These are phyloP conservation scores for Mallotus repandus DNA, from an alignment of 441 rosid genomes.

Conservation along the genomic window DNA sequence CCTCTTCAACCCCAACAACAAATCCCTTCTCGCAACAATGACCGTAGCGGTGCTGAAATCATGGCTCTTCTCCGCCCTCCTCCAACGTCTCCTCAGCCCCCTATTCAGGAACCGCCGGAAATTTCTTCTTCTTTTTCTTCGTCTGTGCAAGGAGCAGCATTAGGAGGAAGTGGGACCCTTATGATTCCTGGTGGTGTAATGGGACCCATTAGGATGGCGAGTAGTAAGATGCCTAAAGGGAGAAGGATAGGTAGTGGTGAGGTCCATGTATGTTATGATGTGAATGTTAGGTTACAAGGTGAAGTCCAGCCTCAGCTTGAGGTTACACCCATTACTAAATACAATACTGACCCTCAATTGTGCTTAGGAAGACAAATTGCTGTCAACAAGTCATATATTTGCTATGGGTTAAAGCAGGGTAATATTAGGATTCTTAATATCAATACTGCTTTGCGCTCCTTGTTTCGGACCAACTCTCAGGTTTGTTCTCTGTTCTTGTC, in stretches of 20 bases:
- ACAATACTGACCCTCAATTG: slow-evolving; percentile 67
- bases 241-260: slow-evolving; percentile 46
- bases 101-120: slow-evolving; percentile 14
- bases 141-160: too few species aligned
- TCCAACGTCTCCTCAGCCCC: slow-evolving; percentile 21
- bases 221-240: slow-evolving; percentile 58
- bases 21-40: slow-evolving; percentile 34
- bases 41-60: slow-evolving; percentile 51
- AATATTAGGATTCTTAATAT: slow-evolving; percentile 74
- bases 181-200: neutral
- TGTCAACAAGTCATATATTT: slow-evolving; percentile 62
- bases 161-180: too few species aligned
- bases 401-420: slow-evolving; percentile 77
- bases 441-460: slow-evolving; percentile 66
- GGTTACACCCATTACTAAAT: slow-evolving; percentile 74
- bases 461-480: slow-evolving; percentile 79
- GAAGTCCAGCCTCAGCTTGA: slow-evolving; percentile 73
- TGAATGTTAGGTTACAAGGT: slow-evolving; percentile 48
- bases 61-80: slow-evolving; percentile 60
- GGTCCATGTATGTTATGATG: slow-evolving; percentile 36
- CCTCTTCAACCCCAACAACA: slow-evolving; percentile 33
- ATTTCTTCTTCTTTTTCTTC: too few species aligned
- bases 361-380: slow-evolving; percentile 76
- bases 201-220: slow-evolving; percentile 29
- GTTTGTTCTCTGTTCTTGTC: slow-evolving; percentile 27